phyloP scores from a whole-genome alignment of 345 rosid species.

The Rhodamnia argentea region DNA sequence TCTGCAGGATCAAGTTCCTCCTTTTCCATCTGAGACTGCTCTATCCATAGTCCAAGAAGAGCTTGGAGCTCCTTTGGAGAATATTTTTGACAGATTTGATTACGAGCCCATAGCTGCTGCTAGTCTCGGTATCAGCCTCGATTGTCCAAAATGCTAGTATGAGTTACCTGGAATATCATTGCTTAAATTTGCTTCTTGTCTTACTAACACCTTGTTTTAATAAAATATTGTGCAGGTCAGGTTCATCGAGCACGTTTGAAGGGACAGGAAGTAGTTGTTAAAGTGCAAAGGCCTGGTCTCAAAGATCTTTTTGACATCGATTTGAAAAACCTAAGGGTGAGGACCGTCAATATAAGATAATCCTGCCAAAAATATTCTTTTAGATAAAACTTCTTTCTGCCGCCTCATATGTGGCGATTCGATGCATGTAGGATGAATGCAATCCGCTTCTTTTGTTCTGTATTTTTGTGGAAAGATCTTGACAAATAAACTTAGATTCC shows the following conservation, averaged over 20 bases:
- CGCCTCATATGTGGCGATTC: background rate
- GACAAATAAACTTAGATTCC: background rate
- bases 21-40: constrained; percentile 90
- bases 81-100: constrained; percentile 71
- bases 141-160: background rate
- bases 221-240: constrained; percentile 48
- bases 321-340: constrained; percentile 88
- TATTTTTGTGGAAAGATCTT: background rate
- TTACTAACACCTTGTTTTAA: background rate
- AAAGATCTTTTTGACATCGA: constrained; percentile 96
- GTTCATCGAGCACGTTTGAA: constrained; percentile 92
- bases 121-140: constrained; percentile 67
- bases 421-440: background rate
- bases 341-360: background rate
- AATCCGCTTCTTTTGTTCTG: background rate
- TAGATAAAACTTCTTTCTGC: background rate
- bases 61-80: constrained; percentile 67
- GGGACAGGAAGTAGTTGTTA: constrained; percentile 83
- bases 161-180: background rate
- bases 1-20: constrained; percentile 97
- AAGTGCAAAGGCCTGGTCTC: constrained; percentile 97
- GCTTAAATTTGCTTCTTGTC: background rate
- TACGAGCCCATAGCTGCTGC: constrained; percentile 97
- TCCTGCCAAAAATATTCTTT: background rate
- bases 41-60: constrained; percentile 81